A percentile compares a stretch with the other conserved stretches of the same genome.
phyloP scores from a whole-genome alignment of 2,329 filamentous ascomycete species.

The Colletotrichum orchidophilum region DNA sequence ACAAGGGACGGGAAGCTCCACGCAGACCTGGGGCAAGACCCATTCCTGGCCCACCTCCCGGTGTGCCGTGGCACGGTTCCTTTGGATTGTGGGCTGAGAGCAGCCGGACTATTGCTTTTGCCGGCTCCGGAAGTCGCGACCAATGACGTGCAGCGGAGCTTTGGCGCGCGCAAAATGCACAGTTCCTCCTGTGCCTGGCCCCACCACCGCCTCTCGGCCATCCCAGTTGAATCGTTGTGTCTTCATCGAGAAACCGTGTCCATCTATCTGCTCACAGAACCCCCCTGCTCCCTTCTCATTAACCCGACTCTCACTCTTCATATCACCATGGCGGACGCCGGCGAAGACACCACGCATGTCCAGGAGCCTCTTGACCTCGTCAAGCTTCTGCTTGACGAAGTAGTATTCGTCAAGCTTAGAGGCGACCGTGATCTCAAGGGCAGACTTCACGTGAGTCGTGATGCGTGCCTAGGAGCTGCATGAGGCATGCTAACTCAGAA shows the following conservation, averaged over 20 bases:
- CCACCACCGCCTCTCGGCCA: constrained; percentile 21
- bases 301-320: not conserved
- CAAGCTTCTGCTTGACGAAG: constrained; percentile 91
- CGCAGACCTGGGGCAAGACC: constrained; percentile 27
- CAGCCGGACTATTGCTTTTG: constrained; percentile 9
- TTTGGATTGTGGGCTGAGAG: constrained; percentile 2
- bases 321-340: constrained; percentile 80
- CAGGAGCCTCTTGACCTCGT: constrained; percentile 96
- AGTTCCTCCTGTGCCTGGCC: constrained; percentile 23
- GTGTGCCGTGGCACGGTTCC: constrained; percentile 17
- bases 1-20: constrained; percentile 24
- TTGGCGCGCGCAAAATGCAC: constrained; percentile 15
- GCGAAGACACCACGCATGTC: constrained; percentile 76
- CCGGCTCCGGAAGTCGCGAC: not conserved
- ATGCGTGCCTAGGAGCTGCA: constrained; percentile 29
- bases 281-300: not conserved
- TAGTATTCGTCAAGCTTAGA: constrained; percentile 96
- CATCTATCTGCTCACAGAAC: not conserved
- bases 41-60: constrained; percentile 28
- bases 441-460: constrained; percentile 81
- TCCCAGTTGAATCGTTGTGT: constrained; percentile 22
- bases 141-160: not conserved
- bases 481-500: constrained; percentile 14
- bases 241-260: constrained; percentile 5
- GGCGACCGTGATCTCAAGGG: constrained; percentile 96